These are phyloP conservation scores for Colletotrichum orbiculare DNA, from an alignment of 2,329 filamentous ascomycete genomes.

Conservation along the genomic window DNA sequence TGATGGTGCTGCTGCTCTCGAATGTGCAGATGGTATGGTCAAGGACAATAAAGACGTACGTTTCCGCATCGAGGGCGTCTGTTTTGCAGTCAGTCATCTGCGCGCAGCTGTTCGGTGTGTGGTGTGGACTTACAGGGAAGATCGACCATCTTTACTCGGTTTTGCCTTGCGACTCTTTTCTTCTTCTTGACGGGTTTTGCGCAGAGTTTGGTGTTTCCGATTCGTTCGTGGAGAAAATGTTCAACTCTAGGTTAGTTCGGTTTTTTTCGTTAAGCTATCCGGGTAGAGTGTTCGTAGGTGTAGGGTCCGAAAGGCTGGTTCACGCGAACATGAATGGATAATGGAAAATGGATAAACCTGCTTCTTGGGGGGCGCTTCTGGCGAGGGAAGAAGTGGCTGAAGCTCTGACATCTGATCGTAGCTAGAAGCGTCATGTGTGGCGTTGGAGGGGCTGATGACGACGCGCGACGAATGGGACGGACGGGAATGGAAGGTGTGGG, in stretches of 20 bases:
- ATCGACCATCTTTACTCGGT: conserved; percentile 55
- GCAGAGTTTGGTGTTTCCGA: no score
- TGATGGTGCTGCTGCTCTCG: neutral
- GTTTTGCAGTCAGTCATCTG: conserved; percentile 38
- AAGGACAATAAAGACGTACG: conserved; percentile 61
- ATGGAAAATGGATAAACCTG: conserved; percentile 31
- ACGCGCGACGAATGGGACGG: conserved; percentile 26
- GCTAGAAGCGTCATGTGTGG: conserved; percentile 29
- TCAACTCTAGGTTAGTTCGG: no score
- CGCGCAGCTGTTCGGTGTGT: neutral
- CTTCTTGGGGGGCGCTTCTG: neutral
- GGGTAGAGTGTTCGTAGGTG: neutral
- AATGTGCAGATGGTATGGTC: neutral
- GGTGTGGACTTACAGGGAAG: conserved; percentile 56
- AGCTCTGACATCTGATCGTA: conserved; percentile 35
- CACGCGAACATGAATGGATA: neutral
- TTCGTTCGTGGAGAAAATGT: no score
- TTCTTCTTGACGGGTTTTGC: neutral
- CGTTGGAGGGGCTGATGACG: conserved; percentile 25
- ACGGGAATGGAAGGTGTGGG: conserved; percentile 11
- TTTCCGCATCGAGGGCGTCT: conserved; percentile 99
- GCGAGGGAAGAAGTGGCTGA: conserved; percentile 34
- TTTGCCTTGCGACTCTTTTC: neutral
- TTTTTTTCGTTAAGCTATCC: no score
- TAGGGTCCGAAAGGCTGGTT: neutral